phyloP scores from a whole-genome alignment of 805 yeast genomes.

The Cyberlindnera xylosilytica region DNA sequence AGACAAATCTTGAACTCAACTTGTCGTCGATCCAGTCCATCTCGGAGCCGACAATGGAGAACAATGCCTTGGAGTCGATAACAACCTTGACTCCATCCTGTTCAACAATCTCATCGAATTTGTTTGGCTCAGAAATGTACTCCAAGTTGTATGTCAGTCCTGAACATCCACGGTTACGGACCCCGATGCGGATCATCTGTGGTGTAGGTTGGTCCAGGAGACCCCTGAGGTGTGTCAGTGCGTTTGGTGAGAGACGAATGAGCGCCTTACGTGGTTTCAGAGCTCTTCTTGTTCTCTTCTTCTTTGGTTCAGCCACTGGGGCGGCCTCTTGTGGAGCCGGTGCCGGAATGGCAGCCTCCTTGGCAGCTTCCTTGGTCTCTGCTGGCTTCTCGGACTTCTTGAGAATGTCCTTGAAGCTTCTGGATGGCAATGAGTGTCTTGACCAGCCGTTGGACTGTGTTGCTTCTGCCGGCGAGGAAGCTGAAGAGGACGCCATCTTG shows the following conservation, averaged over 20 bases:
- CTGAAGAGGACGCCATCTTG: conserved; percentile 6
- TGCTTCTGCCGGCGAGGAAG: neutral
- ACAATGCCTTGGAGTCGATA: conserved; percentile 93
- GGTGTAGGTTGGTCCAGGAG: conserved; percentile 82
- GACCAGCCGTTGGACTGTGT: conserved; percentile 21
- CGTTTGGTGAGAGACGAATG: conserved; percentile 73
- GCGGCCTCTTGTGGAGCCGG: conserved; percentile 1
- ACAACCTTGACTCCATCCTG: conserved; percentile 93
- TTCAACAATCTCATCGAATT: conserved; percentile 88
- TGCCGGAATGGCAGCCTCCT: neutral
- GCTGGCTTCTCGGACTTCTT: conserved; percentile 14
- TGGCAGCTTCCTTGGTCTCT: conserved; percentile 1
- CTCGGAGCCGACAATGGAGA: conserved; percentile 93
- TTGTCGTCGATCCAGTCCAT: conserved; percentile 99
- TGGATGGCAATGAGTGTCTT: conserved; percentile 27
- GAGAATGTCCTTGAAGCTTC: conserved; percentile 26
- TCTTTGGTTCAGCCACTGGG: conserved; percentile 19
- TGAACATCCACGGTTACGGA: conserved; percentile 95
- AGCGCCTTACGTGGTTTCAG: conserved; percentile 88
- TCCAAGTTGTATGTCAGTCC: conserved; percentile 90
- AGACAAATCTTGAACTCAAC: conserved; percentile 82
- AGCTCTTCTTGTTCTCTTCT: conserved; percentile 53
- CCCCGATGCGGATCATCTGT: conserved; percentile 86
- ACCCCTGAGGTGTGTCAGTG: conserved; percentile 65
- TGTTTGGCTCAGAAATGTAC: conserved; percentile 87